These are phyloP conservation scores for Cucumis variabilis DNA, from an alignment of 331 rosid genomes.

Conservation along the genomic window DNA sequence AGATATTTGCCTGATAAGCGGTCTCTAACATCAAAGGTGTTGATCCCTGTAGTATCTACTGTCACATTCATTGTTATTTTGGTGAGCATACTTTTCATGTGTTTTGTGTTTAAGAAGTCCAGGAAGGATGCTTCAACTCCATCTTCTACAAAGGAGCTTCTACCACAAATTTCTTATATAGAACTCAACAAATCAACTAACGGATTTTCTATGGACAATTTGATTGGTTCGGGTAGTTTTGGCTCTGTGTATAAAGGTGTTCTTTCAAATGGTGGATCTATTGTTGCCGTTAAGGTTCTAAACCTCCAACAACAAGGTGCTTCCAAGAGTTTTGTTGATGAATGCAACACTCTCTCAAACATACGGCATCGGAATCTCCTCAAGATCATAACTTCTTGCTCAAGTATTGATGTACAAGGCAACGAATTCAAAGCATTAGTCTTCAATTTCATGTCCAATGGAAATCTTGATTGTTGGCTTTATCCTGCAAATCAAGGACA, in stretches of 20 bases:
- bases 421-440: constrained; percentile 45
- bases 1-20: neutral
- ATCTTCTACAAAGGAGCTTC: neutral
- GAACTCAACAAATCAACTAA: constrained; percentile 1
- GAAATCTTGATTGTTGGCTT: constrained; percentile 39
- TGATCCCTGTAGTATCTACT: neutral
- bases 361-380: constrained; percentile 35
- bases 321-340: constrained; percentile 23
- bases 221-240: constrained; percentile 29
- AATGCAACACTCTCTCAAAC: constrained; percentile 10
- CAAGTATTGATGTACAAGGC: constrained; percentile 18
- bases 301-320: constrained; percentile 19
- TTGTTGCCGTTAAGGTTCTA: constrained; percentile 33
- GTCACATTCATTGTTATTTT: neutral
- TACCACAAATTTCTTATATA: neutral
- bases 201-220: neutral
- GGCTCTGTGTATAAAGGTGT: constrained; percentile 25
- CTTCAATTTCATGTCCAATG: constrained; percentile 37
- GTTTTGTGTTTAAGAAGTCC: neutral
- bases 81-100: neutral
- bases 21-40: neutral
- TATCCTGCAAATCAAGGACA: constrained; percentile 31
- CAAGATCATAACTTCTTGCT: constrained; percentile 21
- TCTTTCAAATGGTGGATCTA: neutral
- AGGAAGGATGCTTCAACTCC: neutral